Evolutionary conservation across 2,329 filamentous ascomycete species (phyloP), one percentile per base, ranked within the genome.

Genomic region (Monosporascus sp.): DNA sequence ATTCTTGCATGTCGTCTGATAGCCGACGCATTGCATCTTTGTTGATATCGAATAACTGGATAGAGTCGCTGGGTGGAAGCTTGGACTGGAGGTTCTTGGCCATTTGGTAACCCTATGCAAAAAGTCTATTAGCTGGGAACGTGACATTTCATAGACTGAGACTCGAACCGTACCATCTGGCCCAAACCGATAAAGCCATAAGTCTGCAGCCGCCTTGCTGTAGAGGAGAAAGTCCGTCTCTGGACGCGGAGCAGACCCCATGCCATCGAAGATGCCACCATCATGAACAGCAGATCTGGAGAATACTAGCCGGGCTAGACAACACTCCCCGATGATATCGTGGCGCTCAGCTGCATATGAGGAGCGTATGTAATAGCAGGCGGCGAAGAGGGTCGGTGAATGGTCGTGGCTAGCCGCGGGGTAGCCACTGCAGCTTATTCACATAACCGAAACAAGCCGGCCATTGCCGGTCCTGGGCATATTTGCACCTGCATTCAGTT

Each of bases 161-260:
- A 31, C 46, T n/a, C 26, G 20, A 9, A 63, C 74, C 43, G 31
- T 70, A 84, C 80, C 81, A 85, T 85, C 58, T 84, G 81, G 6
- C 81, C 81, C 16, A 85, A 68, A 16, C 81, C 81, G 52, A 85
- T 76, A 61, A 85, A 84, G 62, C 76, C 81, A 69, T 83, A 84
- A 45, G 68, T 77, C 45, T 82, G 78, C 51, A 78, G 63, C 54
- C 77, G 70, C 27, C 70, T 65, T 11, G 75, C 52, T 49, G 80
- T 75, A 9, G 71, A 73, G 20, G 79, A 76, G 63, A 84, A 84
- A n/a, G 69, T 68, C 51, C 80, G 74, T 55, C 70, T 70, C 58
- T 74, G 74, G 54, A 66, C 63, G 40, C 68, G 57, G 38, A 68
- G 58, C 20, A 66, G 53, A 53, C 58, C 63, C 55, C 66, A 78